Evolutionary conservation across 2,329 filamentous ascomycete species (phyloP).

Genomic region (Alternaria sp.): DNA sequence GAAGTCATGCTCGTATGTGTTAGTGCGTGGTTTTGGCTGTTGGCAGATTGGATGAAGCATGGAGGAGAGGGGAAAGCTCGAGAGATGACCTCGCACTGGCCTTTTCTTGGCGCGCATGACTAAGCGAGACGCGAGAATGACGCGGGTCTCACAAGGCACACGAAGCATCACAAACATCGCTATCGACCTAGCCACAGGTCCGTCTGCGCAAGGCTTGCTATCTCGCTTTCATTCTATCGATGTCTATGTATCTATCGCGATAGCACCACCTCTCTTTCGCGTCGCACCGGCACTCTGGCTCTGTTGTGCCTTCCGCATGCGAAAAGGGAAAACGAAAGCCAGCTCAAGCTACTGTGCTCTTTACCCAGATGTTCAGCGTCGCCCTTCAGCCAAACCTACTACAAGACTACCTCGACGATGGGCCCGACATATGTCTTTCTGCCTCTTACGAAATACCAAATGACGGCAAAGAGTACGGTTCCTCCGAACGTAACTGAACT

Average conservation of each 20-base stretch:
- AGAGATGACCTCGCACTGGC: too few relatives aligned
- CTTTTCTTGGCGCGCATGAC: too few relatives aligned
- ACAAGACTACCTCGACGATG: slow-evolving; percentile 13
- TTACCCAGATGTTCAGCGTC: not conserved
- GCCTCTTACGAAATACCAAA: slow-evolving; percentile 14
- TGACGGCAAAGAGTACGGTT: slow-evolving; percentile 10
- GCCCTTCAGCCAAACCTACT: not conserved
- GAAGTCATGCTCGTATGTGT: too few relatives aligned
- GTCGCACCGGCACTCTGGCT: not conserved
- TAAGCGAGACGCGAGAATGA: too few relatives aligned
- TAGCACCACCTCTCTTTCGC: not conserved
- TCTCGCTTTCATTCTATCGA: not conserved
- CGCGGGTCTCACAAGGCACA: too few relatives aligned
- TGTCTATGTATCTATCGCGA: not conserved
- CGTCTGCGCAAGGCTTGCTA: too few relatives aligned
- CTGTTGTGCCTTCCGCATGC: not conserved
- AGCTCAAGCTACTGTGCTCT: not conserved
- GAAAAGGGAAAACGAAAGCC: not conserved
- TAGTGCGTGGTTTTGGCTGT: too few relatives aligned
- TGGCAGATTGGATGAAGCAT: too few relatives aligned
- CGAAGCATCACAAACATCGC: too few relatives aligned
- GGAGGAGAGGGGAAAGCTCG: too few relatives aligned
- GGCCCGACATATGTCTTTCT: slow-evolving; percentile 26
- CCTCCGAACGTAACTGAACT: slow-evolving; percentile 21
- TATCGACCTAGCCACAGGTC: too few relatives aligned